Evolutionary conservation across 768 basidiomycete genomes (phyloP).

Genomic region (Amanita muscaria): DNA sequence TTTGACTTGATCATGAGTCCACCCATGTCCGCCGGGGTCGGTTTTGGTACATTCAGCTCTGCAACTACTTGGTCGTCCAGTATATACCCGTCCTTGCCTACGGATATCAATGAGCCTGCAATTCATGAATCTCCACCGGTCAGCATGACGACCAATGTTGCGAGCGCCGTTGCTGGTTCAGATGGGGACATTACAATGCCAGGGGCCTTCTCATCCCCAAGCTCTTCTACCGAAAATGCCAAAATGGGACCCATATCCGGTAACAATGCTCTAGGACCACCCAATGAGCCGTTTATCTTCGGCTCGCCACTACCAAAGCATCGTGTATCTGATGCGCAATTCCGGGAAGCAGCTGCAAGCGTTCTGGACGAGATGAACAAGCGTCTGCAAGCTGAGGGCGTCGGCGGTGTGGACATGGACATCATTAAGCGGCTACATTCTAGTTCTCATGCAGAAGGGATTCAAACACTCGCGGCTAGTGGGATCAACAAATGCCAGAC

Average conservation of each 20-base stretch:
- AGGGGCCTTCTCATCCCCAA: conserved; percentile 17
- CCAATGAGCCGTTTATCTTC: conserved; percentile 56
- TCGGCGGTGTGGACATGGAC: conserved; percentile 36
- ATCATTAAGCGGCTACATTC: conserved; percentile 36
- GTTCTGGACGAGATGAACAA: conserved; percentile 81
- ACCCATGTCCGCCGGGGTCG: conserved; percentile 10
- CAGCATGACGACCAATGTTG: background rate
- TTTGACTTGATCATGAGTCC: conserved; percentile 66
- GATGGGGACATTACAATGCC: conserved; percentile 27
- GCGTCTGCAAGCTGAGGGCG: conserved; percentile 51
- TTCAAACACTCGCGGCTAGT: conserved; percentile 14
- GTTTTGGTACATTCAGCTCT: conserved; percentile 16
- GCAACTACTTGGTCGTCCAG: conserved; percentile 26
- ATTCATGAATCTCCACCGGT: conserved; percentile 7
- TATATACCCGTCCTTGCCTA: conserved; percentile 28
- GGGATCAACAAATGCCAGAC: conserved; percentile 12
- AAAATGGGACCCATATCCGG: conserved; percentile 9
- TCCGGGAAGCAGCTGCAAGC: conserved; percentile 54
- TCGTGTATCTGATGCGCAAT: conserved; percentile 54
- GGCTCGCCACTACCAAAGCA: conserved; percentile 66
- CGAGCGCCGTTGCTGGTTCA: conserved; percentile 3
- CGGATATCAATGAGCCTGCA: conserved; percentile 11
- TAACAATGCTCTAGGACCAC: conserved; percentile 6
- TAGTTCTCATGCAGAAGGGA: conserved; percentile 12
- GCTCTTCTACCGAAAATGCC: background rate